phyloP scores from a whole-genome alignment of 305 asterid genomes.

The Fraxinus ornus region DNA sequence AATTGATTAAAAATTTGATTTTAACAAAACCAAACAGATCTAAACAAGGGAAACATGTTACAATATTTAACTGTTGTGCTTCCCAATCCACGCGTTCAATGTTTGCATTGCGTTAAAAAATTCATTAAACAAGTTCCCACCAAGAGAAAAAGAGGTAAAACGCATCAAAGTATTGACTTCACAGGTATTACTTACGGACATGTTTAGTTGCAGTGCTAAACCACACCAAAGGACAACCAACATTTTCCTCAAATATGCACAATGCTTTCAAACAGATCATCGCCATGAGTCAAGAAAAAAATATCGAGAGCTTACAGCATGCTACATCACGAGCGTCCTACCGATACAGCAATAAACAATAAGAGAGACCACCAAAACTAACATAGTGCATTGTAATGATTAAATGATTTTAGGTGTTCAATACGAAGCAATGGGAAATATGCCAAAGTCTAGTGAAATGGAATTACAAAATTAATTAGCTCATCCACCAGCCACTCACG shows the following conservation, averaged over 20 bases:
- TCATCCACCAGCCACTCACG: slow-evolving; percentile 22
- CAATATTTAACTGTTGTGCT: not conserved
- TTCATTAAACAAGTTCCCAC: not conserved
- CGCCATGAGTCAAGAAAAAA: not conserved
- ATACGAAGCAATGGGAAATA: not conserved
- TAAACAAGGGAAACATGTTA: not conserved
- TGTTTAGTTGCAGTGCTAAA: not conserved
- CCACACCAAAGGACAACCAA: not conserved
- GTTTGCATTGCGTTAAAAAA: not conserved
- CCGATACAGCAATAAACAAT: not conserved
- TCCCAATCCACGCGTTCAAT: not conserved
- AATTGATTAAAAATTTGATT: not conserved
- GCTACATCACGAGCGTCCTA: not conserved
- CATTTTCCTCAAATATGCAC: not conserved
- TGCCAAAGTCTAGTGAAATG: not conserved
- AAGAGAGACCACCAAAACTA: not conserved
- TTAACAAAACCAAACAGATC: not conserved
- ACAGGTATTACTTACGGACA: not conserved
- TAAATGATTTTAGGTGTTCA: not conserved
- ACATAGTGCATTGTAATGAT: not conserved
- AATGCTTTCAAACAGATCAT: not conserved
- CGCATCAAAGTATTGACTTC: not conserved
- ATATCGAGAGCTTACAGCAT: not conserved
- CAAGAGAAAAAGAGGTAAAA: not conserved
- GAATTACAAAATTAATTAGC: not conserved